phyloP scores from a whole-genome alignment of 345 rosid species.

The Brassica incana region DNA sequence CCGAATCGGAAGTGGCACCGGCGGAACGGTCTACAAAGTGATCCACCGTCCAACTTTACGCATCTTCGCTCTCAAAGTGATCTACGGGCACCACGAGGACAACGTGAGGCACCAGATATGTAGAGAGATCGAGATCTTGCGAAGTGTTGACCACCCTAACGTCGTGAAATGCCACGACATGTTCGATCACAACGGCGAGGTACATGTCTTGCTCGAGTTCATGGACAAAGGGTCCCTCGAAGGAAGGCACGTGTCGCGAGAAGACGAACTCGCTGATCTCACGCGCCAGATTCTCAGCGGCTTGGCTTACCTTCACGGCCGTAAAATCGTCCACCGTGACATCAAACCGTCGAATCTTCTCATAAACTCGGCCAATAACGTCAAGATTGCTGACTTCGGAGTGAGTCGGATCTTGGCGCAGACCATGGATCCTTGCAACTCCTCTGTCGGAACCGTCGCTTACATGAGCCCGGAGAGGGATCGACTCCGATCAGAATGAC shows the following conservation, averaged over 20 bases:
- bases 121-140: neutral
- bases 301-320: neutral
- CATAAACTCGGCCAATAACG: neutral
- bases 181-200: neutral
- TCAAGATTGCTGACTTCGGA: neutral
- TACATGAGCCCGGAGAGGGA: neutral
- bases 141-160: neutral
- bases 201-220: neutral
- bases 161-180: neutral
- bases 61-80: neutral
- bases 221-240: neutral
- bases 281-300: neutral
- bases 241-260: neutral
- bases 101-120: neutral
- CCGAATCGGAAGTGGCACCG: neutral
- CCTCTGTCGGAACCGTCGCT: neutral
- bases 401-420: neutral
- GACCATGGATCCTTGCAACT: neutral
- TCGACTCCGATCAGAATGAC: constrained; percentile 68
- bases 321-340: neutral
- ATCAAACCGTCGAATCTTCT: neutral
- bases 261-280: neutral
- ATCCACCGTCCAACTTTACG: neutral
- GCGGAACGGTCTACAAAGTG: neutral
- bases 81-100: neutral